These are phyloP conservation scores for Fusarium keratoplasticum DNA, from an alignment of 2,329 filamentous ascomycete genomes.

Conservation along the genomic window DNA sequence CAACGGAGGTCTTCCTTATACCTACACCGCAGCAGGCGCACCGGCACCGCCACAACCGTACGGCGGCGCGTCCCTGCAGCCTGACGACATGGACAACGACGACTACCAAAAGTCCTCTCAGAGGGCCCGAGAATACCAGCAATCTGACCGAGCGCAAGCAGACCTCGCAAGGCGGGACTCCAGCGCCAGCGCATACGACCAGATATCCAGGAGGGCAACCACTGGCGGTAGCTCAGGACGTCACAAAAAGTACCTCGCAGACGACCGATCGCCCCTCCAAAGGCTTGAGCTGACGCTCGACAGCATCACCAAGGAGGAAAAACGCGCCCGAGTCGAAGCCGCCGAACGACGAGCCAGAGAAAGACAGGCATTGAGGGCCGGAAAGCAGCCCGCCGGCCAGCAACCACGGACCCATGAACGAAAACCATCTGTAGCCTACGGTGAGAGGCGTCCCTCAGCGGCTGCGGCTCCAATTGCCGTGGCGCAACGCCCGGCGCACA, in stretches of 20 bases:
- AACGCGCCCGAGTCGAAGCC: conserved; percentile 84
- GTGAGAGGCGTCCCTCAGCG: conserved; percentile 30
- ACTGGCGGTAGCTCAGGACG: conserved; percentile 55
- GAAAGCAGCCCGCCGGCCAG: conserved; percentile 36
- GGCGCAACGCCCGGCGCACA: conserved; percentile 23
- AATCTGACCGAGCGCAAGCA: conserved; percentile 30
- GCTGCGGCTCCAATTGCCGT: conserved; percentile 23
- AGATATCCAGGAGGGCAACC: conserved; percentile 53
- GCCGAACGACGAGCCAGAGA: conserved; percentile 81
- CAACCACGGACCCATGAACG: conserved; percentile 40
- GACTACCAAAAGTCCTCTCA: conserved; percentile 40
- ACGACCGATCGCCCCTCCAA: conserved; percentile 90
- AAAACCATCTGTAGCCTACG: conserved; percentile 30
- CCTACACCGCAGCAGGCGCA: conserved; percentile 28
- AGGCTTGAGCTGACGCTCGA: conserved; percentile 91
- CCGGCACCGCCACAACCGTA: conserved; percentile 13
- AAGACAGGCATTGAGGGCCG: conserved; percentile 58
- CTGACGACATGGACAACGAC: conserved; percentile 43
- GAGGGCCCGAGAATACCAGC: conserved; percentile 32
- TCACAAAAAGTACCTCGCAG: conserved; percentile 72
- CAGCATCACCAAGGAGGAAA: conserved; percentile 96
- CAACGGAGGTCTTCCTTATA: conserved; percentile 44
- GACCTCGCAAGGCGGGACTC: conserved; percentile 41
- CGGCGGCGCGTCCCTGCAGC: conserved; percentile 23
- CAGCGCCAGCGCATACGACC: conserved; percentile 33